phyloP scores from a whole-genome alignment of 176 grass and related monocot species.

The Sorghum bicolor region Sorghum_bicolor_NCBIv3 NC_012870.2:62598501-62599000 shows the following conservation, averaged over 20 bases:
- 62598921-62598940: constrained; percentile 38
- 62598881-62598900: constrained; percentile 40
- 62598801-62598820: constrained; percentile 57
- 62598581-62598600: constrained; percentile 66
- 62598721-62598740: constrained; percentile 49
- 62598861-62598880: constrained; percentile 60
- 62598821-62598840: constrained; percentile 47
- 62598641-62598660: constrained; percentile 42
- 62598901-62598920: constrained; percentile 37
- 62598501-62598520: constrained; percentile 93
- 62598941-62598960: constrained; percentile 38
- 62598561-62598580: constrained; percentile 52
- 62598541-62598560: constrained; percentile 89
- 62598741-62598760: constrained; percentile 66
- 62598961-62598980: constrained; percentile 44
- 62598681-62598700: constrained; percentile 51
- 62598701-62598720: constrained; percentile 62
- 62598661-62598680: constrained; percentile 43
- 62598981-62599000: constrained; percentile 39
- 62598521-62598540: constrained; percentile 78
- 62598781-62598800: constrained; percentile 67
- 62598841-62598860: constrained; percentile 58
- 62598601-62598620: constrained; percentile 34
- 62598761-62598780: constrained; percentile 55
- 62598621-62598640: constrained; percentile 42